Evolutionary conservation across 163 green algal genomes (phyloP).

Genomic region (Trebouxiophyceae sp.): DNA sequence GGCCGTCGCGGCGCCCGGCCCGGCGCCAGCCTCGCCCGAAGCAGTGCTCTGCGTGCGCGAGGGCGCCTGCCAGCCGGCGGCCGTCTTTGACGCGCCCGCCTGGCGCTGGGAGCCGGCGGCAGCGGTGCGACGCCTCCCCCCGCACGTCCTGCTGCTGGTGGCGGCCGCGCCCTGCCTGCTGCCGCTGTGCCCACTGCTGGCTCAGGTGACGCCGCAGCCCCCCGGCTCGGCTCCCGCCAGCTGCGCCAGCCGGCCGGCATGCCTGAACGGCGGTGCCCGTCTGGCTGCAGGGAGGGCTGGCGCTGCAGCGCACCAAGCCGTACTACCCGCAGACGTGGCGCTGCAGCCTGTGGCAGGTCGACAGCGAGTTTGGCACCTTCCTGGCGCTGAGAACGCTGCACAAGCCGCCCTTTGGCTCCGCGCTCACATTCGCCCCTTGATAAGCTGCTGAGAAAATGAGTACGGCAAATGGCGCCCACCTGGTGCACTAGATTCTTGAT

Average conservation of each 20-base stretch:
- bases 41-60: constrained; percentile 48
- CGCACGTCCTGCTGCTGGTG: background rate
- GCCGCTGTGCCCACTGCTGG: background rate
- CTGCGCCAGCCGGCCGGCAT: too few relatives aligned
- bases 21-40: constrained; percentile 33
- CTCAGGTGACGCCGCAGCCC: background rate
- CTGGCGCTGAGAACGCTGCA: constrained; percentile 26
- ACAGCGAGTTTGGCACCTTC: constrained; percentile 52
- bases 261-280: too few relatives aligned
- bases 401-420: background rate
- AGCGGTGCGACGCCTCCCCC: background rate
- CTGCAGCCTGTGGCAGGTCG: constrained; percentile 59
- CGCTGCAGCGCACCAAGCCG: constrained; percentile 22
- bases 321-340: constrained; percentile 62
- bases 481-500: too few relatives aligned
- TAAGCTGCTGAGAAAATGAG: too few relatives aligned
- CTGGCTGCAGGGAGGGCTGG: constrained; percentile 11
- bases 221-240: background rate
- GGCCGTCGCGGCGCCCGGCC: constrained; percentile 49
- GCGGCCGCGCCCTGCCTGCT: background rate
- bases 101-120: constrained; percentile 35
- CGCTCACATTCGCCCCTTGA: background rate
- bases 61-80: constrained; percentile 30
- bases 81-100: constrained; percentile 37
- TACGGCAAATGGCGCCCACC: too few relatives aligned